These are phyloP conservation scores for Neonectria sp. DNA, from an alignment of 2,329 filamentous ascomycete genomes.

Conservation along the genomic window DNA sequence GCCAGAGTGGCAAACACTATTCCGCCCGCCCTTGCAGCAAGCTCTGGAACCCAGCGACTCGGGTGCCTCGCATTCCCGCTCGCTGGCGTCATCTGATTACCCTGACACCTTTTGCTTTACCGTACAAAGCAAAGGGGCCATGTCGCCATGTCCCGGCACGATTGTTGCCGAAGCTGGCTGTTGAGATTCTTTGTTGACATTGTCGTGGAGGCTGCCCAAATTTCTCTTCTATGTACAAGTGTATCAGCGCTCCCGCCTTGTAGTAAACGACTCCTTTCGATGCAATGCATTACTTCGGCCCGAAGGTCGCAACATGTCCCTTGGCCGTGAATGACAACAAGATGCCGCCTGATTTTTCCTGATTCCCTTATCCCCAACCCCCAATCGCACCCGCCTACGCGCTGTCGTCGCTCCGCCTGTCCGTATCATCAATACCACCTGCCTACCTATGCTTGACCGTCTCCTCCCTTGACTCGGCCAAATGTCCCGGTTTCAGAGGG, in stretches of 20 bases:
- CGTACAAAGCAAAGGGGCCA: neutral
- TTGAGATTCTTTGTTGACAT: conserved; percentile 29
- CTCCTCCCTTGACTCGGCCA: conserved; percentile 14
- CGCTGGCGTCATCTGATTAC: neutral
- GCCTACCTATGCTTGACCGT: conserved; percentile 5
- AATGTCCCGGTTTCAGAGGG: neutral
- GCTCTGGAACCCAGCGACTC: neutral
- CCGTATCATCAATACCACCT: conserved; percentile 14
- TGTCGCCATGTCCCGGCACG: neutral
- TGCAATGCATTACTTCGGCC: conserved; percentile 49
- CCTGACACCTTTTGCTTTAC: neutral
- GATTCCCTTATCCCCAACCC: conserved; percentile 22
- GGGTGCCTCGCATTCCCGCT: conserved; percentile 10
- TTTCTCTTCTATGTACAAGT: conserved; percentile 47
- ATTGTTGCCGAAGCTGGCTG: conserved; percentile 17
- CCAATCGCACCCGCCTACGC: conserved; percentile 19
- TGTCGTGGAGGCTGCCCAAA: conserved; percentile 39
- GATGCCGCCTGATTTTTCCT: conserved; percentile 40
- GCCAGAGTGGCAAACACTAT: neutral
- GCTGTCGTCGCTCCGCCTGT: conserved; percentile 14
- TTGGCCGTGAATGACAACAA: conserved; percentile 34
- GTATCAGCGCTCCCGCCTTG: conserved; percentile 47
- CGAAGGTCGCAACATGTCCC: conserved; percentile 37
- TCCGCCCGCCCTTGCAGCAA: conserved; percentile 5
- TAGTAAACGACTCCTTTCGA: conserved; percentile 48